Conservation (phyloP, 345 rosid species). For the Gossypium stocksii region DNA sequence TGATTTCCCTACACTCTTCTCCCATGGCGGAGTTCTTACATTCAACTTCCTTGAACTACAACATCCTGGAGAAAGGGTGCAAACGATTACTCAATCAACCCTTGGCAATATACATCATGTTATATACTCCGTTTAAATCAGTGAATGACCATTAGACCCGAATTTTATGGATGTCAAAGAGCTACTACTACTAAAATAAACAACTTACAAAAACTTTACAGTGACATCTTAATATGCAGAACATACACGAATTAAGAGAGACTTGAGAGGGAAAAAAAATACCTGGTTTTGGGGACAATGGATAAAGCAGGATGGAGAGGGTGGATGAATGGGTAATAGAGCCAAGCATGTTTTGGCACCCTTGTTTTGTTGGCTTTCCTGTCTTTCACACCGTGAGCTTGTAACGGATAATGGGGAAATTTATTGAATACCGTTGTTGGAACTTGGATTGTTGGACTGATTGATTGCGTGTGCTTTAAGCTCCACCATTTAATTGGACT, state of each 20-base stretch:
- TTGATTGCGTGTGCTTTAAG: background rate
- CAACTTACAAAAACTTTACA: background rate
- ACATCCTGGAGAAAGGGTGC: constrained; percentile 32
- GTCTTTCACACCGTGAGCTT: background rate
- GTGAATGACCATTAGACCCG: background rate
- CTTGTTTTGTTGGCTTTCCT: background rate
- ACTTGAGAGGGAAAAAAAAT: background rate
- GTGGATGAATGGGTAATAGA: background rate
- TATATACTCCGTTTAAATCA: background rate
- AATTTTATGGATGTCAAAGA: background rate
- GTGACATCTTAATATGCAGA: background rate
- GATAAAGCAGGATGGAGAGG: background rate
- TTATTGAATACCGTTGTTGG: background rate
- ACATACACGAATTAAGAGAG: background rate
- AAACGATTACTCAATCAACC: too few relatives aligned
- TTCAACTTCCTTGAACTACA: constrained; percentile 20
- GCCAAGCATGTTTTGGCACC: constrained; percentile 7
- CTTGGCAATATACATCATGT: constrained; percentile 17
- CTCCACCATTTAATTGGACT: background rate
- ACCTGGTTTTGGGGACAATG: constrained; percentile 9
- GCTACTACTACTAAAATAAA: background rate
- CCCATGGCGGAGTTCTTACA: constrained; percentile 11
- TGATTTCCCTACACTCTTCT: constrained; percentile 9
- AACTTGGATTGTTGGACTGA: background rate
- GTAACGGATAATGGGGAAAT: background rate